A percentile compares a stretch with the other conserved stretches of the same genome.
phyloP scores from a whole-genome alignment of 805 yeast species.

The Zygosaccharomyces rouxii region DNA sequence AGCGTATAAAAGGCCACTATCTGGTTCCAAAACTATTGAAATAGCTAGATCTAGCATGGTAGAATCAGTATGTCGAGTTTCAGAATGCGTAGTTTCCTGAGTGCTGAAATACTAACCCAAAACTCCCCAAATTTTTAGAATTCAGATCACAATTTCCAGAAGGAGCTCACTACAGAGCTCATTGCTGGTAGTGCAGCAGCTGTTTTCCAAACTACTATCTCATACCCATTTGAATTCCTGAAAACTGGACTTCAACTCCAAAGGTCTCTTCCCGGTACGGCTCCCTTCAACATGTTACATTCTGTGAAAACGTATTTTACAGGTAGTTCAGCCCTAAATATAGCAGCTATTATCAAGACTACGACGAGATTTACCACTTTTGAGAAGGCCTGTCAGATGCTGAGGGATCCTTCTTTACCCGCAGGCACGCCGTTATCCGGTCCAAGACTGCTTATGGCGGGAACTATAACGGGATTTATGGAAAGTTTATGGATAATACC shows the following conservation, averaged over 20 bases:
- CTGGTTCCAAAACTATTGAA: neutral
- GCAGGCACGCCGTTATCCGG: conserved; percentile 62
- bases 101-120: conserved; percentile 7
- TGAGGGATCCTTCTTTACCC: conserved; percentile 42
- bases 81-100: neutral
- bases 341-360: conserved; percentile 73
- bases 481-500: conserved; percentile 87
- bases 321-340: conserved; percentile 73
- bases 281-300: conserved; percentile 29
- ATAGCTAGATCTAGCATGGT: conserved; percentile 3
- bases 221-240: conserved; percentile 68
- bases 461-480: conserved; percentile 72
- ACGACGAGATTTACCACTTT: conserved; percentile 68
- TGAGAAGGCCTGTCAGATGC: conserved; percentile 66
- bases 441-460: conserved; percentile 79
- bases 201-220: conserved; percentile 53
- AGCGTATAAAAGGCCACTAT: neutral
- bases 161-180: conserved; percentile 15
- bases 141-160: neutral
- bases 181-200: conserved; percentile 49
- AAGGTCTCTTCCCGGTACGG: conserved; percentile 38
- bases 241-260: conserved; percentile 63
- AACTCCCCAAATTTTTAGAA: neutral
- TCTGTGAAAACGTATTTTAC: conserved; percentile 38
- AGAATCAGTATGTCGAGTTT: conserved; percentile 9